Conservation (phyloP, 306 rosid species). For the Astragalus glycyphyllos region DNA sequence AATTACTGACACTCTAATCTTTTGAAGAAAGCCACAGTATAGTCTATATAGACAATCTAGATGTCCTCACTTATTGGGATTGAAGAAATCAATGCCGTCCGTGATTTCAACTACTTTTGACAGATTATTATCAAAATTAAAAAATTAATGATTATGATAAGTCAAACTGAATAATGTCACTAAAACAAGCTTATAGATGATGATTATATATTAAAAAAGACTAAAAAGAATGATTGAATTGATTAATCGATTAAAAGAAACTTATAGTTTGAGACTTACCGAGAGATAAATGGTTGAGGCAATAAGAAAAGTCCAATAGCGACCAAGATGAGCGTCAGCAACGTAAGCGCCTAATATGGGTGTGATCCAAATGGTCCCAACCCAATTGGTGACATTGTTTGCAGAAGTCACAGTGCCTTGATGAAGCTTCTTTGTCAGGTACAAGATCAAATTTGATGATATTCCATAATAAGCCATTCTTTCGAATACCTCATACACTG, state of each 20-base stretch:
- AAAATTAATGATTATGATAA: neutral
- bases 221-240: neutral
- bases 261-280: constrained; percentile 39
- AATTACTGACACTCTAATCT: too few relatives aligned
- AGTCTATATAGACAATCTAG: too few relatives aligned
- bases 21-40: too few relatives aligned
- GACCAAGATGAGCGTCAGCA: constrained; percentile 87
- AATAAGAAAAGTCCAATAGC: constrained; percentile 72
- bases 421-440: constrained; percentile 65
- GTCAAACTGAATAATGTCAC: constrained; percentile 9
- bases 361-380: constrained; percentile 78
- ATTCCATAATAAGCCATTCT: constrained; percentile 90
- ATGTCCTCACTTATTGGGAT: too few relatives aligned
- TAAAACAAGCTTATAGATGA: too few relatives aligned
- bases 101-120: too few relatives aligned
- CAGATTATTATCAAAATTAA: too few relatives aligned
- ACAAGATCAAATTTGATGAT: constrained; percentile 68
- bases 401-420: constrained; percentile 72
- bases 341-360: constrained; percentile 83
- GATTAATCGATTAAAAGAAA: neutral
- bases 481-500: constrained; percentile 76
- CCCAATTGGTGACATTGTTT: constrained; percentile 86
- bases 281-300: constrained; percentile 64
- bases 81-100: too few relatives aligned
- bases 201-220: neutral